phyloP scores from a whole-genome alignment of 140 eudicot genomes.

The Anethum foeniculum region DNA sequence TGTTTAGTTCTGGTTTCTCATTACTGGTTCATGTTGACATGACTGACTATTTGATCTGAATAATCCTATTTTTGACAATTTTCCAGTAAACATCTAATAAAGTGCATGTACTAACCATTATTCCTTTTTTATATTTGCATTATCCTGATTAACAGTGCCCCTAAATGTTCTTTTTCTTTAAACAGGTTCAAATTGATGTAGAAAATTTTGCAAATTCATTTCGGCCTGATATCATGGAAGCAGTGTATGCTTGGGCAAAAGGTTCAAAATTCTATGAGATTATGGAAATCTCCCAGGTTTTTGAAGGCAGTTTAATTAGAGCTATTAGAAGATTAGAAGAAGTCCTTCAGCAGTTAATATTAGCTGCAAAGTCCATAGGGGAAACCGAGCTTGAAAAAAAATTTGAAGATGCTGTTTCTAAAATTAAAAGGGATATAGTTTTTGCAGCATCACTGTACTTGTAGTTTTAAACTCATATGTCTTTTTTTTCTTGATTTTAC shows the following conservation, averaged over 20 bases:
- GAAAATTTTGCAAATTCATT: conserved; percentile 83
- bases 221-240: conserved; percentile 94
- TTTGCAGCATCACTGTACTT: conserved; percentile 92
- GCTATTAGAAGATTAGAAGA: conserved; percentile 96
- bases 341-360: conserved; percentile 86
- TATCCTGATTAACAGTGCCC: conserved; percentile 1
- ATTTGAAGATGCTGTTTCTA: conserved; percentile 82
- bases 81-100: neutral
- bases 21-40: neutral
- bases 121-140: neutral
- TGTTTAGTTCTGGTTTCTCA: neutral
- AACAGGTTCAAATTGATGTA: conserved; percentile 82
- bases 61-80: neutral
- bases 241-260: conserved; percentile 85
- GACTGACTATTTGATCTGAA: neutral
- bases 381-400: conserved; percentile 85
- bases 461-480: conserved; percentile 15
- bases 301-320: conserved; percentile 93
- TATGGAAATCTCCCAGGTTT: conserved; percentile 88
- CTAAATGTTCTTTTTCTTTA: neutral
- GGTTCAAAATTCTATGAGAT: conserved; percentile 91
- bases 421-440: conserved; percentile 95
- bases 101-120: neutral
- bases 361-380: conserved; percentile 86
- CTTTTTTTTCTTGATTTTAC: neutral